These are phyloP conservation scores for Neoboletus magnificus DNA, from an alignment of 768 basidiomycete genomes.

Conservation along the genomic window DNA sequence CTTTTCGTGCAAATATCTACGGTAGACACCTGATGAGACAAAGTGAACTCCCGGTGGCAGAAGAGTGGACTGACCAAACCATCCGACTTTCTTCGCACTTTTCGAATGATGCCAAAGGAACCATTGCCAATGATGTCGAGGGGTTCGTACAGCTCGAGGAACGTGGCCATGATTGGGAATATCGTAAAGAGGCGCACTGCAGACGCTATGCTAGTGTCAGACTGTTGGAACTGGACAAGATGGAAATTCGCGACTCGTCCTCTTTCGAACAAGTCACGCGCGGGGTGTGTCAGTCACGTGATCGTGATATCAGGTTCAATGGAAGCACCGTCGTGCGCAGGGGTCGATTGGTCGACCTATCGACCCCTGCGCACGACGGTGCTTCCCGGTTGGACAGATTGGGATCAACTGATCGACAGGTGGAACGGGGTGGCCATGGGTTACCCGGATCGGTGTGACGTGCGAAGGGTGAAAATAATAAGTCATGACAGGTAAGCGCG, in stretches of 20 bases:
- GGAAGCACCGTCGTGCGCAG: too few relatives aligned
- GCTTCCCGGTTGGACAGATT: too few relatives aligned
- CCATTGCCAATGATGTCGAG: constrained; percentile 95
- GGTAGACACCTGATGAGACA: not conserved
- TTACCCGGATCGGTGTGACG: too few relatives aligned
- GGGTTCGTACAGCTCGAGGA: constrained; percentile 79
- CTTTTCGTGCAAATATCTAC: constrained; percentile 85
- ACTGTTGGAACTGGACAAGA: constrained; percentile 13
- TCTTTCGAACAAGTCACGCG: constrained; percentile 29
- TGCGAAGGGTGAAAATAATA: too few relatives aligned
- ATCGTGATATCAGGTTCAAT: too few relatives aligned
- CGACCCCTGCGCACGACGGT: too few relatives aligned
- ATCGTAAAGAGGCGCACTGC: not conserved
- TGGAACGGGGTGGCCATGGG: too few relatives aligned
- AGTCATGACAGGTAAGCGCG: too few relatives aligned
- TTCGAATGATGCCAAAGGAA: constrained; percentile 95
- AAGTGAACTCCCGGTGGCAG: constrained; percentile 5
- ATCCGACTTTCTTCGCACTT: constrained; percentile 83
- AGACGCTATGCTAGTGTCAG: not conserved
- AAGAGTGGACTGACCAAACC: constrained; percentile 56
- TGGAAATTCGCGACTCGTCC: constrained; percentile 14
- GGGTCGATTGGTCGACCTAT: too few relatives aligned
- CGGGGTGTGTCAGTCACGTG: constrained; percentile 21
- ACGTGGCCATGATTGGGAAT: constrained; percentile 26
- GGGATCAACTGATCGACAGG: too few relatives aligned